Evolutionary conservation across 768 basidiomycete genomes (phyloP), one percentile per base, ranked within the genome.

Genomic region (Collybiopsis confluens): DNA sequence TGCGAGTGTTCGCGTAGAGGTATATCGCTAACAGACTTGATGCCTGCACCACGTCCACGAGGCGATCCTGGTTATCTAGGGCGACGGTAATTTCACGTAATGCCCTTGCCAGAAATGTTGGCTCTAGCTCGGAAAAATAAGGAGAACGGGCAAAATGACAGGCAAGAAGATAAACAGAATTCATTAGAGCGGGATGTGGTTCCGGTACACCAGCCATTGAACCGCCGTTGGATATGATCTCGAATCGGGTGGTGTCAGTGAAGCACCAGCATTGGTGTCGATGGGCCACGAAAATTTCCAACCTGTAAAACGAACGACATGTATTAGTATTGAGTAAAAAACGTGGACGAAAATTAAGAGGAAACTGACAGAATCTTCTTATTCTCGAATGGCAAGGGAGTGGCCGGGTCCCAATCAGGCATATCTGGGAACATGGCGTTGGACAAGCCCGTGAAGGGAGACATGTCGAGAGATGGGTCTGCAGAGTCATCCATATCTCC

Each of bases 241-340:
- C 67, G 65, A 79, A 78, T 41, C 74, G 68, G 52, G 67, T 71
- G 46, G 76, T 67, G 61, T 78, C 72, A 37, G 76, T 69, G 61
- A 80, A 79, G 62, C 81, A 82, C 61, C 75, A 77, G 58, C 80
- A 83, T 61, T 84, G 82, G 58, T 81, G 77, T 49, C 77, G 72
- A 61, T 84, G 82, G 6, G 69, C 68, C 51, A 82, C 68, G 64
- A 85, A 84, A 13, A 79, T 71, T 35, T 79, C 73, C 46, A 85
- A 64, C 27, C 84, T 85, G 16, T 43, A 37, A 26, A 37, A 20
- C 45, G 21, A 46, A 56, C 37, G 42, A 42, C 23, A 54, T 33
- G 5, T 6, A 33, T 33, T 13, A 33, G 30, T 30, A 33, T 18
- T 46, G 6, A 46, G 36, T 24, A 21, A 18, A n/a, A n/a, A n/a